Evolutionary conservation across 352 stramenopile genomes (phyloP).

Genomic region (Thraustochytrium striatum): DNA sequence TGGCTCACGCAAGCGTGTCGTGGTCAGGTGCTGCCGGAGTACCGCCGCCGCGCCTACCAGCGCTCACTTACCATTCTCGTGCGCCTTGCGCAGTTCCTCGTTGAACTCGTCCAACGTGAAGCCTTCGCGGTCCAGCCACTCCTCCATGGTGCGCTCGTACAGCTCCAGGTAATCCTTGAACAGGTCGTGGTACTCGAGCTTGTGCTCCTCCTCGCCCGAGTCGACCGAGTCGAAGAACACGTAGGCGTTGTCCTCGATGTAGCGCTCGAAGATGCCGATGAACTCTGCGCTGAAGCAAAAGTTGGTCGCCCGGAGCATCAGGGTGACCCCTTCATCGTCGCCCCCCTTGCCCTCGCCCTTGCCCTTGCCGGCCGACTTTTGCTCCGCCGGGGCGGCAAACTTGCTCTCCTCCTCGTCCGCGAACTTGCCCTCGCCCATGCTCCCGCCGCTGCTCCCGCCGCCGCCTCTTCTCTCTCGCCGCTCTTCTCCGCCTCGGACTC

Average conservation of each 20-base stretch:
- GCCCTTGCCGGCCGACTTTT: neutral
- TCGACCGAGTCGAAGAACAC: conserved; percentile 30
- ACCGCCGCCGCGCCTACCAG: too few species aligned
- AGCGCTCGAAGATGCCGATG: conserved; percentile 37
- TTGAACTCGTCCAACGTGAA: conserved; percentile 56
- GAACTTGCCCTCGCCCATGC: conserved; percentile 24
- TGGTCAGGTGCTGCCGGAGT: too few species aligned
- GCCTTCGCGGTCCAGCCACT: conserved; percentile 51
- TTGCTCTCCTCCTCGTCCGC: neutral
- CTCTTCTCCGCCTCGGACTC: too few species aligned
- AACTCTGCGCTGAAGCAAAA: conserved; percentile 40
- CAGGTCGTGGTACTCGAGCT: conserved; percentile 57
- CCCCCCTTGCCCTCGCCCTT: conserved; percentile 20
- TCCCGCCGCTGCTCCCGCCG: too few species aligned
- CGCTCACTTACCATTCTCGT: too few species aligned
- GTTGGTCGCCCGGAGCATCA: conserved; percentile 9
- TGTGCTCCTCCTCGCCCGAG: conserved; percentile 53
- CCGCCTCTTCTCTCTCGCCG: too few species aligned
- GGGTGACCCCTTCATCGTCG: neutral
- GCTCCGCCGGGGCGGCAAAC: neutral
- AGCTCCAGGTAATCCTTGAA: conserved; percentile 55
- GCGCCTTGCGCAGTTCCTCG: conserved; percentile 49
- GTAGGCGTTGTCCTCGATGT: conserved; percentile 28
- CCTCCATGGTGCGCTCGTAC: conserved; percentile 55
- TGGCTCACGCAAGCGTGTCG: too few species aligned